A percentile compares a stretch with the other conserved stretches of the same genome.
These are phyloP conservation scores for Geranomyces variabilis DNA, from an alignment of 192 early-diverging fungal genomes.

Conservation along the genomic window DNA sequence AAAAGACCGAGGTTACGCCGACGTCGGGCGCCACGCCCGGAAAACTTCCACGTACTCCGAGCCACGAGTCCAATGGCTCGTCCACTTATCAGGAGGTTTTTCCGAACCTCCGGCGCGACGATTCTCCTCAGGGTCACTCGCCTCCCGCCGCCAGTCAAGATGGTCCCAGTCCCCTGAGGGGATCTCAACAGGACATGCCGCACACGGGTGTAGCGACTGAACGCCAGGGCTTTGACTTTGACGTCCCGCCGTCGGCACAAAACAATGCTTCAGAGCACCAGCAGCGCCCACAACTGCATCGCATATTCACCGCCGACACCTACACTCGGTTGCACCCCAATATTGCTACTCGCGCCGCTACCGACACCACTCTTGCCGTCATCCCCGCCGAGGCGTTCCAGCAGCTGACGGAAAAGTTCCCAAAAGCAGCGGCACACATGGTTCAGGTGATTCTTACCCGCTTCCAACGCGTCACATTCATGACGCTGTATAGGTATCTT, in stretches of 20 bases:
- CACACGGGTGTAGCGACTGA: not conserved
- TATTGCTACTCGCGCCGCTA: constrained; percentile 81
- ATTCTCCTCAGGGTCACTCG: constrained; percentile 11
- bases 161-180: not conserved
- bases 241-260: not conserved
- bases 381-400: constrained; percentile 94
- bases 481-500: constrained; percentile 87
- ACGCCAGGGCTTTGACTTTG: not conserved
- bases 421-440: constrained; percentile 91
- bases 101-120: constrained; percentile 21
- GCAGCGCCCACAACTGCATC: not conserved
- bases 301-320: constrained; percentile 9
- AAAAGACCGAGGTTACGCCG: constrained; percentile 48
- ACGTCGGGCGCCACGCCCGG: not conserved
- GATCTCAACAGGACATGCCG: not conserved
- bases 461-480: constrained; percentile 92
- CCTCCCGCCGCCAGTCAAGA: not conserved
- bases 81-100: constrained; percentile 32
- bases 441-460: constrained; percentile 94
- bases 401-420: constrained; percentile 85
- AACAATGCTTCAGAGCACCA: not conserved
- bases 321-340: constrained; percentile 61
- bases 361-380: constrained; percentile 88
- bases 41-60: not conserved
- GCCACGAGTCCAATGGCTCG: constrained; percentile 6